Evolutionary conservation across 768 basidiomycete species (phyloP).

Genomic region (Calocera cornea): DNA sequence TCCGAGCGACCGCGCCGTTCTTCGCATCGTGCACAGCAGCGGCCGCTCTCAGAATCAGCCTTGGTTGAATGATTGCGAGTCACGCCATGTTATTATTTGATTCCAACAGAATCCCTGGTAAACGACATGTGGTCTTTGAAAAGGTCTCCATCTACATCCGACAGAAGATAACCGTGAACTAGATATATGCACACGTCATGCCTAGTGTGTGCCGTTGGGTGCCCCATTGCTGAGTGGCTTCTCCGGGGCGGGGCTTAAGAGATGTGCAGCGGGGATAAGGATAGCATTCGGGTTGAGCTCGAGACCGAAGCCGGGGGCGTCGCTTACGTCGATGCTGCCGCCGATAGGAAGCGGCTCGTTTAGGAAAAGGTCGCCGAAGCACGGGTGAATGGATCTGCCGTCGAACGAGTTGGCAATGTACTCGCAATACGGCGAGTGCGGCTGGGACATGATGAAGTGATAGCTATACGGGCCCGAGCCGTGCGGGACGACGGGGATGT

Average conservation of each 20-base stretch:
- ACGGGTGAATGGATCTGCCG: conserved; percentile 29
- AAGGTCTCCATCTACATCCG: neutral
- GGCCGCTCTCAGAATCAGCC: too few species aligned
- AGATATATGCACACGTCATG: neutral
- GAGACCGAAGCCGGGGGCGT: conserved; percentile 30
- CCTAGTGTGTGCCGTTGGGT: neutral
- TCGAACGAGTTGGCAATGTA: conserved; percentile 31
- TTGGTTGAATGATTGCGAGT: too few species aligned
- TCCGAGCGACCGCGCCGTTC: neutral
- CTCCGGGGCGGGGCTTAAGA: neutral
- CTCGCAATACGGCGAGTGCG: conserved; percentile 25
- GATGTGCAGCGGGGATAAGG: conserved; percentile 11
- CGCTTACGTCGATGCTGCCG: conserved; percentile 25
- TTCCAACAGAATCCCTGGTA: too few species aligned
- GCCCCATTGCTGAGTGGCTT: neutral
- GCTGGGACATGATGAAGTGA: conserved; percentile 34
- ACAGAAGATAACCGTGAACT: neutral
- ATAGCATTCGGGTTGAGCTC: conserved; percentile 29
- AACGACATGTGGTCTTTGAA: too few species aligned
- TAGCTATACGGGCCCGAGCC: conserved; percentile 37
- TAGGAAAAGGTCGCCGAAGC: conserved; percentile 32
- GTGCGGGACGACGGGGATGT: conserved; percentile 37
- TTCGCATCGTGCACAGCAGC: too few species aligned
- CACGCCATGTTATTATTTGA: too few species aligned
- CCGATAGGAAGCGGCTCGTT: conserved; percentile 30